Evolutionary conservation across 164 flowering plant species (phyloP).

Genomic region (Nelumbo lutea): DNA sequence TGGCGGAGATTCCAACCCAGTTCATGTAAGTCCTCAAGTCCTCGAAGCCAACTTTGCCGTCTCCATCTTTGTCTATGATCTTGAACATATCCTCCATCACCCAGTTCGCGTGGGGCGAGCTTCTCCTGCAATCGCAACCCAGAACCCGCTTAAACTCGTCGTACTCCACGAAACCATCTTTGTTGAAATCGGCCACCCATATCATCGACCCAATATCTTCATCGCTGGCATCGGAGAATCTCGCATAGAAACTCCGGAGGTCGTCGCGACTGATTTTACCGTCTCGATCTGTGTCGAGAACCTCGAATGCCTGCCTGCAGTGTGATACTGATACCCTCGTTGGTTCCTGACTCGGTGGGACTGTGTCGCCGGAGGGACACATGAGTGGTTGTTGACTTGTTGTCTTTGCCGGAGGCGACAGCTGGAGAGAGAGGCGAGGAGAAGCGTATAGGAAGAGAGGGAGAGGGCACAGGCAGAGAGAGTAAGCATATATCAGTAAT

Average conservation of each 20-base stretch:
- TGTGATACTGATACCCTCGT: slow-evolving; percentile 23
- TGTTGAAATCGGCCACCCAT: slow-evolving; percentile 58
- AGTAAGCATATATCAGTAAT: too few species aligned
- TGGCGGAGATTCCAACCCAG: slow-evolving; percentile 44
- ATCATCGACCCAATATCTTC: slow-evolving; percentile 75
- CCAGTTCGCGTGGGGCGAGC: slow-evolving; percentile 1
- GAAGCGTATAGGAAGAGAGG: too few species aligned
- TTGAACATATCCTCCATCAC: slow-evolving; percentile 53
- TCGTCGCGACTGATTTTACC: slow-evolving; percentile 85
- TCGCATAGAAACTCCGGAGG: slow-evolving; percentile 50
- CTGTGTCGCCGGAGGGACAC: slow-evolving; percentile 60
- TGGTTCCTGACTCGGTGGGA: slow-evolving; percentile 2
- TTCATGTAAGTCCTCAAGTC: slow-evolving; percentile 64
- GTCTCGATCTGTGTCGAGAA: slow-evolving; percentile 79
- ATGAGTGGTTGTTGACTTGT: slow-evolving; percentile 15
- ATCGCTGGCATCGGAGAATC: slow-evolving; percentile 24
- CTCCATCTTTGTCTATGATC: slow-evolving; percentile 84
- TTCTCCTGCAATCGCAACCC: slow-evolving; percentile 1
- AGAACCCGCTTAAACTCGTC: slow-evolving; percentile 73
- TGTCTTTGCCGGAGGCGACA: too few species aligned
- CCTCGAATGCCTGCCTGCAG: slow-evolving; percentile 62
- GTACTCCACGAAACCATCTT: slow-evolving; percentile 68
- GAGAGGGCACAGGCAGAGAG: too few species aligned
- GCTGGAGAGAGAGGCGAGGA: too few species aligned
- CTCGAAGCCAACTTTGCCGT: slow-evolving; percentile 59